phyloP scores from a whole-genome alignment of 306 rosid species.

The Dryas octopetala region DNA sequence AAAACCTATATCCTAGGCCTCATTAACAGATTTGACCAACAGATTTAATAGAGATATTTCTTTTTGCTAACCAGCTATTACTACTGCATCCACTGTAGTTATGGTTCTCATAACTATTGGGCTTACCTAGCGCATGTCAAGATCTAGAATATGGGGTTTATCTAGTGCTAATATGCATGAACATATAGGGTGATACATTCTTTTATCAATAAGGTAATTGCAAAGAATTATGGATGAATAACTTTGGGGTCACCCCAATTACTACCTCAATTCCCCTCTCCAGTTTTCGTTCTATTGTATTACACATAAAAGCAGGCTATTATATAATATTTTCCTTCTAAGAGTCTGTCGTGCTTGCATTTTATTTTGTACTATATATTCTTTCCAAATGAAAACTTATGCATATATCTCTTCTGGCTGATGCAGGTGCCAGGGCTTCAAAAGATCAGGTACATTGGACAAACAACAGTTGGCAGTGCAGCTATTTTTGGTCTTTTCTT shows the following conservation, averaged over 20 bases:
- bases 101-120: background rate
- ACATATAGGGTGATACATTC: too few species aligned
- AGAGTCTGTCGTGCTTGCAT: background rate
- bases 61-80: background rate
- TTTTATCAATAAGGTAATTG: too few species aligned
- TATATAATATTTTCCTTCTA: background rate
- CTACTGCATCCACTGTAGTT: background rate
- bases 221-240: too few species aligned
- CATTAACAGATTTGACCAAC: background rate
- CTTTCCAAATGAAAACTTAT: background rate
- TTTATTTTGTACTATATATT: background rate
- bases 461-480: constrained; percentile 77
- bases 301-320: background rate
- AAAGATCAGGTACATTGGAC: constrained; percentile 84
- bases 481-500: constrained; percentile 83
- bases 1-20: background rate
- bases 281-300: background rate
- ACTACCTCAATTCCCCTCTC: background rate
- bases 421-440: constrained; percentile 82
- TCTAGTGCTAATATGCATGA: too few species aligned
- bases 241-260: background rate
- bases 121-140: too few species aligned
- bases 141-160: too few species aligned
- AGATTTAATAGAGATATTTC: background rate
- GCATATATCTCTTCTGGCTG: constrained; percentile 3